Percentiles rank a stretch among this genome's conserved stretches.
These are phyloP conservation scores for Paralagenidium karlingii DNA, from an alignment of 352 stramenopile genomes.

Conservation along the genomic window DNA sequence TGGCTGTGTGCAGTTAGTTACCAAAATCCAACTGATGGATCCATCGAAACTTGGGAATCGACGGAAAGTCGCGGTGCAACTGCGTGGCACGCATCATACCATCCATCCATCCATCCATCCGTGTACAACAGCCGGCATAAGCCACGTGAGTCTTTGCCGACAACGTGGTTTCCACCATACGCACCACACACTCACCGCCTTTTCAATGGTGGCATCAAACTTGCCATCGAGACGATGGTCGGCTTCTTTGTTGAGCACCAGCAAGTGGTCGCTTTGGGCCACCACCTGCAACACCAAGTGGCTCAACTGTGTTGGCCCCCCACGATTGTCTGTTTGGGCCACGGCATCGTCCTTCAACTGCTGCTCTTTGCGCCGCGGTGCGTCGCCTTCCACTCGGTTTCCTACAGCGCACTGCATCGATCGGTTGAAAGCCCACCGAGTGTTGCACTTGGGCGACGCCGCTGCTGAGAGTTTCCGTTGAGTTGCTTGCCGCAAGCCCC, in stretches of 20 bases:
- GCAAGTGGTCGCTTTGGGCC: constrained; percentile 27
- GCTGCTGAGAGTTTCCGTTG: too few relatives aligned
- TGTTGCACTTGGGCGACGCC: too few relatives aligned
- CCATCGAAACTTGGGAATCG: constrained; percentile 77
- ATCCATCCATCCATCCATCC: neutral
- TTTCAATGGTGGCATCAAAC: constrained; percentile 85
- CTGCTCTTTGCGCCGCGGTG: too few relatives aligned
- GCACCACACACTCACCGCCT: constrained; percentile 28
- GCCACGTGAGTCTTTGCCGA: too few relatives aligned
- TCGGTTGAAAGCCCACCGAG: too few relatives aligned
- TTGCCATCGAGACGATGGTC: constrained; percentile 78
- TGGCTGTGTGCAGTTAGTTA: constrained; percentile 5
- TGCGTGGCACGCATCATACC: constrained; percentile 6
- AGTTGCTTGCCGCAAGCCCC: too few relatives aligned
- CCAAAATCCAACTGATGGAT: constrained; percentile 86
- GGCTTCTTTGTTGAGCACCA: constrained; percentile 69
- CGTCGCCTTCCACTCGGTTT: too few relatives aligned
- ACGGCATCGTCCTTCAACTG: too few relatives aligned
- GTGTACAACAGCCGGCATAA: too few relatives aligned
- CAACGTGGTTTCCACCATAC: too few relatives aligned
- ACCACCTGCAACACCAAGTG: constrained; percentile 44
- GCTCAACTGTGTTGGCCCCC: constrained; percentile 34
- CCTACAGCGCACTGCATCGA: too few relatives aligned
- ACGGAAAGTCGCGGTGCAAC: constrained; percentile 52
- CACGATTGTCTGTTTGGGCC: constrained; percentile 10